These are phyloP conservation scores for Pseudozyma hubeiensis DNA, from an alignment of 1,284 basidiomycete genomes.

Conservation along the genomic window DNA sequence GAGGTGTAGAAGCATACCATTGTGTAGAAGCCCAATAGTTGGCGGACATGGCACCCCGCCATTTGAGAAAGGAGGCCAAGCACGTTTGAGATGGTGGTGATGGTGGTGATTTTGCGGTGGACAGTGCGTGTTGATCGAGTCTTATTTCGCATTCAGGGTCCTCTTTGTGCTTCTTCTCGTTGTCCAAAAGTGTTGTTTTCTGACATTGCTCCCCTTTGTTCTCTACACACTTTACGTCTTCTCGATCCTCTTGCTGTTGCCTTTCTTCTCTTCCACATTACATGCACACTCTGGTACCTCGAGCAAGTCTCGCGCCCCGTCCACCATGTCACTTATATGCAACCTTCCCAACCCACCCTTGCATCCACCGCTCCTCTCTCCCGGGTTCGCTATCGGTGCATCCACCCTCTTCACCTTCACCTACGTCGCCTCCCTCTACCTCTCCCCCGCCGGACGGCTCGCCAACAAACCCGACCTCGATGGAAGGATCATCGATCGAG, in stretches of 20 bases:
- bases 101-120: slow-evolving; percentile 2
- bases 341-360: slow-evolving; percentile 13
- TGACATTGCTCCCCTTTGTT: slow-evolving; percentile 18
- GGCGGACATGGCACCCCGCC: slow-evolving; percentile 44
- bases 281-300: background rate
- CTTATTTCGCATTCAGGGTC: slow-evolving; percentile 14
- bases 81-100: background rate
- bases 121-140: slow-evolving; percentile 6
- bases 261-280: background rate
- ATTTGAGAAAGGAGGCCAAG: background rate
- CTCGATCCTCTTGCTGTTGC: background rate
- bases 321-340: slow-evolving; percentile 31
- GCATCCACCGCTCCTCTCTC: slow-evolving; percentile 23
- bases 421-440: slow-evolving; percentile 72
- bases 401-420: slow-evolving; percentile 67
- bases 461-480: slow-evolving; percentile 18
- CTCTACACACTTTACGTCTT: background rate
- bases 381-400: slow-evolving; percentile 29
- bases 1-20: slow-evolving; percentile 41
- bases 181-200: background rate
- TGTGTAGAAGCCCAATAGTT: slow-evolving; percentile 65
- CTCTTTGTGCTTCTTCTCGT: background rate
- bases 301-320: too few species aligned
- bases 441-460: slow-evolving; percentile 63
- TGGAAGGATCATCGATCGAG: slow-evolving; percentile 29